Evolutionary conservation across 192 early-diverging fungal genomes (phyloP), one percentile per base, ranked within the genome.

Genomic region (Umbelopsis ramanniana): DNA sequence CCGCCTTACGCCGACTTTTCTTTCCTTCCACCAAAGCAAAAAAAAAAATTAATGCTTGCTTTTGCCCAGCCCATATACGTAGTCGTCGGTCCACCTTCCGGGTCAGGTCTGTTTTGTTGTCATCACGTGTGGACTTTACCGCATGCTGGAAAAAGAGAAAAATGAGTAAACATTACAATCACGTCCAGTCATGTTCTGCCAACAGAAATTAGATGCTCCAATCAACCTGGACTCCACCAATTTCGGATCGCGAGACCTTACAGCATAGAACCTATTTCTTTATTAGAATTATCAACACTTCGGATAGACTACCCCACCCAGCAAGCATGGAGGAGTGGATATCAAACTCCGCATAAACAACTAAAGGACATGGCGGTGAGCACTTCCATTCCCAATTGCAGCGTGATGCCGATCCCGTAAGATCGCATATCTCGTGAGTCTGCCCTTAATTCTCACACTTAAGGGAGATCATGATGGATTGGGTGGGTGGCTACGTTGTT

Each of bases 21-120:
- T 22, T 26, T 12, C 22, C 53, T 26, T 24, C 29, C 29, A 29
- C 29, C 29, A 29, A 1, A 29, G 29, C 29, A 29, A 29, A 29
- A 29, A 29, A 29, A 29, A 29, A 29, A 29, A 29, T 29, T 3
- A 29, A 29, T 29, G 29, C 29, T 3, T 22, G 10, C 26, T 26
- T 24, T 54, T 54, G 26, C 22, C 22, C 22, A 37, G 11, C 33
- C 26, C 33, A 29, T 60, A 33, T 63, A 63, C 29, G 26, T 63
- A 26, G 53, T 17, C 29, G 57, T 63, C 57, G 57, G 57, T 63
- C 17, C 57, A 63, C 33, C 57, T 63, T 63, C 57, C 57, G 57
- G 57, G 57, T 63, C 57, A 63, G 57, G 57, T 37, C 57, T 63
- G 29, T 63, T 63, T 63, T 63, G 57, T 63, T 63, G 57, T 63